These are phyloP conservation scores for Sporothrix mexicana DNA, from an alignment of 2,329 filamentous ascomycete genomes.

Conservation along the genomic window DNA sequence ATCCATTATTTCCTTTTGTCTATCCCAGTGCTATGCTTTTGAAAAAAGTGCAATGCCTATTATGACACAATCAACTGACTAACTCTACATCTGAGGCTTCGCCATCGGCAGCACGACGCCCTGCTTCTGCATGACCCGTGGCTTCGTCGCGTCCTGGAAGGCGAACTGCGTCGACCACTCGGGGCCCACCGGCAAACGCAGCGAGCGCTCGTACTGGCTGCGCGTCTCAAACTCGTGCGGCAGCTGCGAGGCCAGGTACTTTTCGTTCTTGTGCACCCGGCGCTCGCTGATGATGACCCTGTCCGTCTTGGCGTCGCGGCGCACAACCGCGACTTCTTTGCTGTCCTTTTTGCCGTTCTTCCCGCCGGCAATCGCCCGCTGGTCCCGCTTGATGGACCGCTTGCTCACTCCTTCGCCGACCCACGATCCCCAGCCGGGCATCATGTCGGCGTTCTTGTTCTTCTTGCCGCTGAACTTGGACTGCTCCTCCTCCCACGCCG, in stretches of 20 bases:
- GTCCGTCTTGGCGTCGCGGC: slow-evolving; percentile 81
- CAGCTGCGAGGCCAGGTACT: slow-evolving; percentile 82
- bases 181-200: slow-evolving; percentile 85
- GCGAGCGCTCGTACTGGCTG: slow-evolving; percentile 86
- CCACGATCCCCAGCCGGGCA: slow-evolving; percentile 96
- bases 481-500: slow-evolving; percentile 77
- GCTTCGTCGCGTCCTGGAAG: slow-evolving; percentile 88
- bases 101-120: slow-evolving; percentile 88
- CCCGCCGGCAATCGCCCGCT: slow-evolving; percentile 39
- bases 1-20: slow-evolving; percentile 23
- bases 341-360: slow-evolving; percentile 61
- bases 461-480: background rate
- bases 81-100: slow-evolving; percentile 61
- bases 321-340: slow-evolving; percentile 72
- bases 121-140: slow-evolving; percentile 86
- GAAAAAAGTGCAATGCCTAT: background rate
- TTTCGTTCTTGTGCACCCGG: slow-evolving; percentile 85
- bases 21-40: slow-evolving; percentile 27
- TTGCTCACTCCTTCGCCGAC: slow-evolving; percentile 80
- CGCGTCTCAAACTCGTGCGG: slow-evolving; percentile 89
- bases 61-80: background rate
- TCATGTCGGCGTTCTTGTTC: slow-evolving; percentile 79
- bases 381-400: slow-evolving; percentile 68
- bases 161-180: slow-evolving; percentile 98
- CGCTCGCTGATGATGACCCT: slow-evolving; percentile 94